Conservation (phyloP, 768 basidiomycete species). For the Naganishia friedmannii region DNA sequence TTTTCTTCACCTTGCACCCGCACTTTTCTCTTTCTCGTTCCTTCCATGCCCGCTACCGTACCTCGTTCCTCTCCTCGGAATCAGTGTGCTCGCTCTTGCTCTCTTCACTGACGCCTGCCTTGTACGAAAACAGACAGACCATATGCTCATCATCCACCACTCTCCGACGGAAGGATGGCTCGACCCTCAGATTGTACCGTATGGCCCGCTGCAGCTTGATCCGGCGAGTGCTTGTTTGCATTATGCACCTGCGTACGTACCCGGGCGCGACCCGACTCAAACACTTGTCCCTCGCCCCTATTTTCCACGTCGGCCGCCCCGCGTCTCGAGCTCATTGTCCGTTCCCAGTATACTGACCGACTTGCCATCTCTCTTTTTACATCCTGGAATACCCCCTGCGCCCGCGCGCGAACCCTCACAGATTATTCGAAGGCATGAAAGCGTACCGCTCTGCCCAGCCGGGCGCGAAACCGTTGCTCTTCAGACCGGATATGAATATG, state of each 20-base stretch:
- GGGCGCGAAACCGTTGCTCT: constrained; percentile 26
- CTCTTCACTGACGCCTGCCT: no score
- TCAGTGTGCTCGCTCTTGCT: no score
- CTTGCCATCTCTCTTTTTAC: no score
- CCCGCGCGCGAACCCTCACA: neutral
- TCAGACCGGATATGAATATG: constrained; percentile 43
- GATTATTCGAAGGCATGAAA: constrained; percentile 41
- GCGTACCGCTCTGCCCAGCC: constrained; percentile 35
- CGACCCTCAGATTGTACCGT: constrained; percentile 21
- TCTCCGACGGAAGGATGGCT: constrained; percentile 23
- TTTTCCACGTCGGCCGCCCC: no score
- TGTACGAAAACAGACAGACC: constrained; percentile 28
- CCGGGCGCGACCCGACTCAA: no score
- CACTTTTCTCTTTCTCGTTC: no score
- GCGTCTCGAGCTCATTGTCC: no score
- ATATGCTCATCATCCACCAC: constrained; percentile 29
- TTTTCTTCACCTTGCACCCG: neutral
- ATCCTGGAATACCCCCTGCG: no score
- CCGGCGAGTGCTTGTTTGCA: constrained; percentile 26
- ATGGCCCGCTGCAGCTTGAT: constrained; percentile 20
- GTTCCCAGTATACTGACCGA: no score
- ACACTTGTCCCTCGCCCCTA: no score
- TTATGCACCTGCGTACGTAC: constrained; percentile 32
- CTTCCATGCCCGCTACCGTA: neutral
- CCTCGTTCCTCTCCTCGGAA: neutral